phyloP scores from a whole-genome alignment of 768 basidiomycete species.

The Phaffia tasmanica region DNA sequence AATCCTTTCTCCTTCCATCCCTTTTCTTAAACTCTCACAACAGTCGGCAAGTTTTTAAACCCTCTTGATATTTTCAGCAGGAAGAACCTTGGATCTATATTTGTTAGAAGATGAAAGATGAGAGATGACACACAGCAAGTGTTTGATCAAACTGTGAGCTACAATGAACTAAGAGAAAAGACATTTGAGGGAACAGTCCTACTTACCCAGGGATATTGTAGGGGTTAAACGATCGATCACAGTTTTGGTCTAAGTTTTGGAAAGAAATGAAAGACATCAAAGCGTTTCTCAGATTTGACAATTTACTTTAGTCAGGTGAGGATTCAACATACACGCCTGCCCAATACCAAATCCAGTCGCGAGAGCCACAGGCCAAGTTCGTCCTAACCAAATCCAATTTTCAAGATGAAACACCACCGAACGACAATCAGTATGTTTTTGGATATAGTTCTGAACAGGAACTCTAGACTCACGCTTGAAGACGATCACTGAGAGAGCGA shows the following conservation, averaged over 20 bases:
- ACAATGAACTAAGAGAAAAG: no score
- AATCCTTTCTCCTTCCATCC: no score
- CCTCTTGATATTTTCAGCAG: no score
- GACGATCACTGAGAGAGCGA: conserved; percentile 76
- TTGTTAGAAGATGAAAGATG: no score
- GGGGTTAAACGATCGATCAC: conserved; percentile 85
- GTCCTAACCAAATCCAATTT: conserved; percentile 46
- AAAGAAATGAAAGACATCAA: no score
- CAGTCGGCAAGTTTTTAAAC: no score
- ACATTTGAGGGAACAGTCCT: no score
- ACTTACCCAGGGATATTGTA: conserved; percentile 61
- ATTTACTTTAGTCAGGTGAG: neutral
- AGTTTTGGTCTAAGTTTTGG: conserved; percentile 49
- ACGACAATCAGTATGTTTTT: neutral
- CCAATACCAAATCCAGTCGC: conserved; percentile 78
- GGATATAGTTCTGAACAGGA: neutral
- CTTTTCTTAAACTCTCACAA: no score
- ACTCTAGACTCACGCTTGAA: conserved; percentile 63
- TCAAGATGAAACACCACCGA: neutral
- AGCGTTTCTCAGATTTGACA: neutral
- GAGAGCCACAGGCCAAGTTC: conserved; percentile 81
- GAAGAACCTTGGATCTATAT: no score
- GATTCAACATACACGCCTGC: conserved; percentile 46
- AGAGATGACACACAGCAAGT: no score
- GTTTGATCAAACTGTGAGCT: no score